phyloP scores from a whole-genome alignment of 805 yeast genomes.

The Myxozyma lipomycoides region DNA sequence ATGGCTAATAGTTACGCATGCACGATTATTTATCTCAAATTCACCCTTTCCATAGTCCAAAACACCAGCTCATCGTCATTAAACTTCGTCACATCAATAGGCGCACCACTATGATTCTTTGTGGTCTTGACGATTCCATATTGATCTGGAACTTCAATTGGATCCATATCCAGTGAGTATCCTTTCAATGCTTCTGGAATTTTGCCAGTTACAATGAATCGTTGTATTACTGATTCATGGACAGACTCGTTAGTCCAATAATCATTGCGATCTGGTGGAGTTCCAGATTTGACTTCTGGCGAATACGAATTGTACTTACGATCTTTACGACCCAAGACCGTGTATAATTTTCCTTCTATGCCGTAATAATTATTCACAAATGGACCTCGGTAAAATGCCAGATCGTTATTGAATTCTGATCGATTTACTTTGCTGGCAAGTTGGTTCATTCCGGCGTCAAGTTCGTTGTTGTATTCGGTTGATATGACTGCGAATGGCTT shows the following conservation, averaged over 20 bases:
- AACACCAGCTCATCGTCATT: background rate
- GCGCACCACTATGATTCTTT: background rate
- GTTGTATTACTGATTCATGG: background rate
- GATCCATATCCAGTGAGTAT: background rate
- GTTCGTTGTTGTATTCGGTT: background rate
- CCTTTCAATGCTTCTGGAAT: background rate
- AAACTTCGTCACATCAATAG: background rate
- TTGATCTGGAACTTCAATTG: background rate
- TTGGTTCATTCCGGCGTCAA: background rate
- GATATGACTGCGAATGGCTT: background rate
- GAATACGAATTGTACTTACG: background rate
- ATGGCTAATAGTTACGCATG: no score
- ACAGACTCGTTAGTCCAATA: background rate
- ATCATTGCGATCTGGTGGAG: background rate
- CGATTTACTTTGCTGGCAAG: background rate
- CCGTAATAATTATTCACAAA: conserved; percentile 9
- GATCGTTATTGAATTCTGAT: background rate
- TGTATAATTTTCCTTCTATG: conserved; percentile 1
- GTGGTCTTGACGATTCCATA: background rate
- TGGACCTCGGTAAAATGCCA: conserved; percentile 20
- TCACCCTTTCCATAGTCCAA: background rate
- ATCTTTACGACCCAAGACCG: background rate
- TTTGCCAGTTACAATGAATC: background rate
- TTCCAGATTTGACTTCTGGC: background rate
- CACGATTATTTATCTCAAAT: no score